Evolutionary conservation across 2,329 filamentous ascomycete genomes (phyloP).

Genomic region (Teratosphaeria pseudoeucalypti): DNA sequence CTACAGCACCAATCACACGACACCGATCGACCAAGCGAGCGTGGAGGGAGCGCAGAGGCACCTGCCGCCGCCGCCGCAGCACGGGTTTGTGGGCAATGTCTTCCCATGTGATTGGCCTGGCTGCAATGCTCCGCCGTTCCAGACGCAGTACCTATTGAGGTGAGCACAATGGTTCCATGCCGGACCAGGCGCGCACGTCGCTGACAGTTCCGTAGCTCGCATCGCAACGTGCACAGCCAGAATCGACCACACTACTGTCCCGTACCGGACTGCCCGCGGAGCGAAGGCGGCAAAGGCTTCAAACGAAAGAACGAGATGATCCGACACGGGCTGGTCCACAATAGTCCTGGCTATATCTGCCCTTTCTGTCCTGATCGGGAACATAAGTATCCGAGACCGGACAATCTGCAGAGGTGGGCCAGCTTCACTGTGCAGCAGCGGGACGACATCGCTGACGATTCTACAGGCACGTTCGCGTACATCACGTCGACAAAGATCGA

Average conservation of each 20-base stretch:
- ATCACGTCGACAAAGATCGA: slow-evolving; percentile 81
- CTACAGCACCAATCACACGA: slow-evolving; percentile 26
- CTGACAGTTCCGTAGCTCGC: slow-evolving; percentile 41
- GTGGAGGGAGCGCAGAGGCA: slow-evolving; percentile 20
- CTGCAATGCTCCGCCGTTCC: slow-evolving; percentile 63
- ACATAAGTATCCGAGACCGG: slow-evolving; percentile 87
- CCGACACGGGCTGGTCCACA: slow-evolving; percentile 76
- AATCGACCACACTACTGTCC: slow-evolving; percentile 55
- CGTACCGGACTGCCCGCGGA: slow-evolving; percentile 46
- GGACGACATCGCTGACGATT: background rate
- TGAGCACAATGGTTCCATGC: slow-evolving; percentile 16
- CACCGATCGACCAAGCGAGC: slow-evolving; percentile 24
- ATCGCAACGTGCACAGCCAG: slow-evolving; percentile 58
- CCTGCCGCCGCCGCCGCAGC: slow-evolving; percentile 23
- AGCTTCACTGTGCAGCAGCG: slow-evolving; percentile 2
- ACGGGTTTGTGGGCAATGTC: slow-evolving; percentile 28
- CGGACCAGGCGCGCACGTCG: background rate
- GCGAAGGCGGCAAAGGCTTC: slow-evolving; percentile 55
- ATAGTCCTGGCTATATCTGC: slow-evolving; percentile 89
- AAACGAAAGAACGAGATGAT: slow-evolving; percentile 64
- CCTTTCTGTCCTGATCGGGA: slow-evolving; percentile 91
- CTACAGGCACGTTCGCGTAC: slow-evolving; percentile 75
- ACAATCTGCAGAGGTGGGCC: slow-evolving; percentile 81
- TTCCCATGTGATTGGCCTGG: slow-evolving; percentile 53
- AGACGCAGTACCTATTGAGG: slow-evolving; percentile 68